Conservation (phyloP, 2,329 filamentous ascomycete genomes). For the Pyrenophora graminea region DNA sequence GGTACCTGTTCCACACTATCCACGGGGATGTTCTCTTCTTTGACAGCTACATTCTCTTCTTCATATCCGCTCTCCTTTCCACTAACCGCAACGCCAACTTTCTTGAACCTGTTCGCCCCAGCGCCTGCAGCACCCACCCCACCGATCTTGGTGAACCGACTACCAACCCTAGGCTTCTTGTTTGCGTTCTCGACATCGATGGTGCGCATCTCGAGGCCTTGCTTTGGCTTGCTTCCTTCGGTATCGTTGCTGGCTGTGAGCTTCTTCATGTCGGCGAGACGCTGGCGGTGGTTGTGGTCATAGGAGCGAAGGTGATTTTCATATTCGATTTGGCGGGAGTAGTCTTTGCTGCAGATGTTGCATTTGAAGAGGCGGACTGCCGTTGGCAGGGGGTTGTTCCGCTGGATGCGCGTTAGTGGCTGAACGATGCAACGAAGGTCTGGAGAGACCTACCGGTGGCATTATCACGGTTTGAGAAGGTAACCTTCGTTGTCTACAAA, state of each 20-base stretch:
- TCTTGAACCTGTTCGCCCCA: conserved; percentile 64
- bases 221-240: conserved; percentile 25
- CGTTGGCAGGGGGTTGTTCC: conserved; percentile 51
- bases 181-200: conserved; percentile 26
- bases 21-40: conserved; percentile 42
- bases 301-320: conserved; percentile 93
- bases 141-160: conserved; percentile 37
- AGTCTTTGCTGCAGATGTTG: conserved; percentile 87
- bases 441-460: conserved; percentile 20
- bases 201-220: conserved; percentile 31
- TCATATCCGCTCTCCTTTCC: conserved; percentile 3
- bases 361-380: conserved; percentile 49
- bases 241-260: conserved; percentile 37
- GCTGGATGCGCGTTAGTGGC: conserved; percentile 27
- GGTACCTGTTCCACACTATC: conserved; percentile 32
- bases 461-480: conserved; percentile 8
- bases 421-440: conserved; percentile 8
- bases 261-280: conserved; percentile 84
- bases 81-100: conserved; percentile 61
- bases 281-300: conserved; percentile 79
- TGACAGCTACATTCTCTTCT: conserved; percentile 2
- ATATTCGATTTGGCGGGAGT: conserved; percentile 93
- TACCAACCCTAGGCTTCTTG: conserved; percentile 23
- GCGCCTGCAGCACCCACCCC: conserved; percentile 7
- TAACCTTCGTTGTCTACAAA: not conserved